Evolutionary conservation across 2,329 filamentous ascomycete genomes (phyloP), one percentile per base, ranked within the genome.

Genomic region (Talaromyces sp.): DNA sequence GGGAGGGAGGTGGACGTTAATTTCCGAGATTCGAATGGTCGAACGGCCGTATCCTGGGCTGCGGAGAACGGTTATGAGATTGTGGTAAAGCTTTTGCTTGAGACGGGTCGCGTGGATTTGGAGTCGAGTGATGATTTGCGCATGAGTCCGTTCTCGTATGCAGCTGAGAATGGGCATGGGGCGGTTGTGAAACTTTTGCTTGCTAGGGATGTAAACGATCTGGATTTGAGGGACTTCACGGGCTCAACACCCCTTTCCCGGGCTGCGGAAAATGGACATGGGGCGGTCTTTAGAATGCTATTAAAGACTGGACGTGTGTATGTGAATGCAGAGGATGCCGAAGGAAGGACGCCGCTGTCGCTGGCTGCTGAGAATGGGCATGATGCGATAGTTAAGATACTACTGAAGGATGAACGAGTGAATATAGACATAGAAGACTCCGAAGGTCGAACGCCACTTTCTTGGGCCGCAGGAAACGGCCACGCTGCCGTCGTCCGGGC

Each of bases 281-380:
- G 8, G 11, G n/a, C 7, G 8, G 40, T 60, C 8, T 40, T 60
- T 1, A 43, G 15, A 15, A 3, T 60, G 2, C 47, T 60, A 11
- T 2, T 60, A 1, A 47, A 60, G 2, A 31, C 25, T 15, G 58
- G 25, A 31, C 36, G 40, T 5, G 58, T 19, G 17, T 15, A 47
- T 22, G 25, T 29, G 5, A 45, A 60, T 10, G 45, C 36, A 5
- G 25, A 45, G 15, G 38, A 60, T 13, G 45, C 58, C 5, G 36
- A 31, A 6, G 36, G 58, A 3, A 25, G 58, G 22, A 60, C 58
- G 11, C 58, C 58, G 11, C 27, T 60, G 13, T 47, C 40, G 2
- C 17, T 60, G 5, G 58, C 58, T 27, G 38, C 58, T 22, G 58
- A 60, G 36, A 60, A 60, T 43, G 56, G 56, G 13, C 56, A 59